Evolutionary conservation across 2,329 filamentous ascomycete species (phyloP).

Genomic region (Ophiocordyceps australis): DNA sequence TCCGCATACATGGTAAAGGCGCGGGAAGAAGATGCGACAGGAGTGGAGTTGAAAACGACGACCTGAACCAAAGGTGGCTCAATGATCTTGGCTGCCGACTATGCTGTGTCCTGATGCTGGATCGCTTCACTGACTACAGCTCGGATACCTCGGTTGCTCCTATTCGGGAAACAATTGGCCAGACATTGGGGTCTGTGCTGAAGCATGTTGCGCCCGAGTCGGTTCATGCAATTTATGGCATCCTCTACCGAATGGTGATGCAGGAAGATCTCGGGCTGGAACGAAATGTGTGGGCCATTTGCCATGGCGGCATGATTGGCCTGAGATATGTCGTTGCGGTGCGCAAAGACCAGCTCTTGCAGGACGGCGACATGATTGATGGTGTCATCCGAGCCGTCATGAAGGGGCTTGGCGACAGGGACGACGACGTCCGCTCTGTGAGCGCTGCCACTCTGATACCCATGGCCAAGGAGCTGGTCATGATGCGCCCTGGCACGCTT

Average conservation of each 20-base stretch:
- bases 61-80: constrained; percentile 68
- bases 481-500: constrained; percentile 59
- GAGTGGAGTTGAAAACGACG: constrained; percentile 55
- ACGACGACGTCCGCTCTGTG: constrained; percentile 92
- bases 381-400: constrained; percentile 85
- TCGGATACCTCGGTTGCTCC: constrained; percentile 94
- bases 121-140: constrained; percentile 94
- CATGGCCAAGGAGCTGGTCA: constrained; percentile 88
- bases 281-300: constrained; percentile 76
- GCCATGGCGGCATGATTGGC: constrained; percentile 95
- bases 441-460: constrained; percentile 95
- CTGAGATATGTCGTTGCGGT: constrained; percentile 90
- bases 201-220: constrained; percentile 65
- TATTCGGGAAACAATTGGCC: constrained; percentile 86
- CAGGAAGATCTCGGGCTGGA: constrained; percentile 63
- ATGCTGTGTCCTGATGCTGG: constrained; percentile 91
- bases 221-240: constrained; percentile 68
- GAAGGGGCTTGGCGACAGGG: constrained; percentile 76
- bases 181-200: constrained; percentile 77
- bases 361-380: constrained; percentile 74
- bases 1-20: constrained; percentile 78
- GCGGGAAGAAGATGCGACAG: constrained; percentile 64
- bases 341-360: constrained; percentile 74
- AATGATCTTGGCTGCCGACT: constrained; percentile 90
- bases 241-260: constrained; percentile 82